Evolutionary conservation across 108 stramenopile genomes (phyloP).

Genomic region (Licmophora abbreviata): DNA sequence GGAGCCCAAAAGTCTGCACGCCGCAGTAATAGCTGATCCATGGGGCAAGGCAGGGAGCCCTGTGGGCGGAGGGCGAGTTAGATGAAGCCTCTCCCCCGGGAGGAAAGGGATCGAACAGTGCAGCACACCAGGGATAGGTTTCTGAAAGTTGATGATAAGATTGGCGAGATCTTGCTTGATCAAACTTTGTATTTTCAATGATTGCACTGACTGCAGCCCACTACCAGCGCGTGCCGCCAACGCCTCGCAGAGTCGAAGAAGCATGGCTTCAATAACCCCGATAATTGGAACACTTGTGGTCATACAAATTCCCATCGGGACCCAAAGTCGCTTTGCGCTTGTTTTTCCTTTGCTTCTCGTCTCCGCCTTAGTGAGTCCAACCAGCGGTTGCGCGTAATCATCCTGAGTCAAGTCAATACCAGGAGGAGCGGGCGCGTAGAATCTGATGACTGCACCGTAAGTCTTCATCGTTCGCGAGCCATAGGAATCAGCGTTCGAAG

Average conservation of each 20-base stretch:
- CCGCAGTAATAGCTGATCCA: slow-evolving; percentile 55
- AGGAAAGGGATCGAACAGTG: slow-evolving; percentile 83
- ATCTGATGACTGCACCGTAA: slow-evolving; percentile 73
- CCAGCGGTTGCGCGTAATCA: slow-evolving; percentile 58
- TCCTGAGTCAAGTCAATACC: slow-evolving; percentile 76
- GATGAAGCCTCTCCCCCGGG: slow-evolving; percentile 58
- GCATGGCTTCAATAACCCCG: slow-evolving; percentile 71
- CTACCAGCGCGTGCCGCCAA: slow-evolving; percentile 25
- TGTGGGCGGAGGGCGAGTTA: slow-evolving; percentile 53
- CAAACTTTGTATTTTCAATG: slow-evolving; percentile 2
- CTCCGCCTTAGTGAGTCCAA: slow-evolving; percentile 2
- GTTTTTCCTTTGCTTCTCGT: slow-evolving; percentile 1
- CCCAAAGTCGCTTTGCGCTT: slow-evolving; percentile 54
- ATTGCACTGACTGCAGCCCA: neutral
- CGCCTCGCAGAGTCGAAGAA: slow-evolving; percentile 69
- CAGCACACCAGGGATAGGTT: slow-evolving; percentile 74
- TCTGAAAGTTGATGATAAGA: slow-evolving; percentile 65
- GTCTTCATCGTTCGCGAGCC: slow-evolving; percentile 70
- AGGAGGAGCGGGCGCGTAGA: slow-evolving; percentile 72
- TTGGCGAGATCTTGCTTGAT: slow-evolving; percentile 51
- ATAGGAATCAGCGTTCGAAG: slow-evolving; percentile 76
- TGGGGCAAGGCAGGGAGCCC: slow-evolving; percentile 77
- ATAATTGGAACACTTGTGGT: slow-evolving; percentile 71
- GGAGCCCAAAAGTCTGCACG: slow-evolving; percentile 69
- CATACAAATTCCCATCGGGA: slow-evolving; percentile 72